A percentile compares a stretch with the other conserved stretches of the same genome.
phyloP scores from a whole-genome alignment of 768 basidiomycete species.

The Lactarius evosmus region DNA sequence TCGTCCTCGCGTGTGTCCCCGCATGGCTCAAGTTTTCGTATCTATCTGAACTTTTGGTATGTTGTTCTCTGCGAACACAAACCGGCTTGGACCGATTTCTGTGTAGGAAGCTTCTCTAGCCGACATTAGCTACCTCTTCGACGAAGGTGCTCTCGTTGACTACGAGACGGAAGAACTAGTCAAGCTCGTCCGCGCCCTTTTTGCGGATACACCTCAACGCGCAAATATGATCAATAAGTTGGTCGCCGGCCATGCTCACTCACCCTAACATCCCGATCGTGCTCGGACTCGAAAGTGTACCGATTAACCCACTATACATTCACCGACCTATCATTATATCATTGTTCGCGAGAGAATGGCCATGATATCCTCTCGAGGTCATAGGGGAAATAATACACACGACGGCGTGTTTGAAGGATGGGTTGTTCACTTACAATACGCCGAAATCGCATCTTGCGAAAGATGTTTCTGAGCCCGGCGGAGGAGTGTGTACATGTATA shows the following conservation, averaged over 20 bases:
- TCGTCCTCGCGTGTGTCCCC: slow-evolving; percentile 82
- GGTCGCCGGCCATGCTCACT: slow-evolving; percentile 52
- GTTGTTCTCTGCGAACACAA: slow-evolving; percentile 33
- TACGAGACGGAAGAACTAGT: slow-evolving; percentile 83
- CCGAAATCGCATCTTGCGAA: not conserved
- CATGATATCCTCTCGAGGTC: not conserved
- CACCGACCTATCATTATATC: not conserved
- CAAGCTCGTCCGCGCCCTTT: slow-evolving; percentile 77
- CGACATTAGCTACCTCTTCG: slow-evolving; percentile 89
- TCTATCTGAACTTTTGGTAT: slow-evolving; percentile 83
- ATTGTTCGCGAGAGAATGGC: no score
- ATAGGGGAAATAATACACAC: not conserved
- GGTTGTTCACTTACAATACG: not conserved
- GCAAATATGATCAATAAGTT: slow-evolving; percentile 79
- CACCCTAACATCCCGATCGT: slow-evolving; percentile 9
- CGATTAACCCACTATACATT: not conserved
- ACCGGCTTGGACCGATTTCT: slow-evolving; percentile 7
- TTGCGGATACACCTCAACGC: slow-evolving; percentile 82
- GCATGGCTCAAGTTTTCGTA: slow-evolving; percentile 96
- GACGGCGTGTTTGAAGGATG: not conserved
- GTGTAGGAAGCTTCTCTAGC: slow-evolving; percentile 84
- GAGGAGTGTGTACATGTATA: not conserved
- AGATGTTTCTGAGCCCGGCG: not conserved
- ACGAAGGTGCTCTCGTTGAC: slow-evolving; percentile 86
- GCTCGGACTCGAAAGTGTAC: not conserved